Conservation (phyloP, 805 yeast genomes). For the Saturnispora zaruensis region DNA sequence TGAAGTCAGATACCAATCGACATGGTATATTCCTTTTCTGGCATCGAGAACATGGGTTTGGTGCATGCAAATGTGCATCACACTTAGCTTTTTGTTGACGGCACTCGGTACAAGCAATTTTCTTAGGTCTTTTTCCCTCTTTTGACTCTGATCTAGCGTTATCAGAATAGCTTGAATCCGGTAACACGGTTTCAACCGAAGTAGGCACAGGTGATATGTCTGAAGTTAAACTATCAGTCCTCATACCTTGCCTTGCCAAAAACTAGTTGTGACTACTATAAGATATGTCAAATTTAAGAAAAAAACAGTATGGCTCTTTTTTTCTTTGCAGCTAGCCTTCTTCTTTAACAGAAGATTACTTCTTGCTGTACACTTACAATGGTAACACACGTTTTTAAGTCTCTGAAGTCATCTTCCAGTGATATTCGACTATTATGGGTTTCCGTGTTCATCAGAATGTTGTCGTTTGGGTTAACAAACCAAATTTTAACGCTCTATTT, state of each 20-base stretch:
- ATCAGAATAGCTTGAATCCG: background rate
- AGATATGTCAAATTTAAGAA: background rate
- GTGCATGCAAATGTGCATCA: constrained; percentile 71
- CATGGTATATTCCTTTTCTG: constrained; percentile 60
- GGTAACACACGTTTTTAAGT: constrained; percentile 26
- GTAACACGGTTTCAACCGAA: background rate
- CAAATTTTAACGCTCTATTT: constrained; percentile 68
- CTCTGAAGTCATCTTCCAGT: constrained; percentile 26
- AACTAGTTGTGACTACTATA: background rate
- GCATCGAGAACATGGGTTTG: constrained; percentile 80
- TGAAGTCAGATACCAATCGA: constrained; percentile 68
- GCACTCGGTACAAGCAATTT: constrained; percentile 91
- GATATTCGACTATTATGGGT: constrained; percentile 61
- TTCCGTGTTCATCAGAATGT: constrained; percentile 61
- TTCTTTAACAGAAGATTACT: background rate
- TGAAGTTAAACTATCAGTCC: background rate
- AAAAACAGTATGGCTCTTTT: background rate
- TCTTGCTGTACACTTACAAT: background rate
- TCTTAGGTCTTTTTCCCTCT: constrained; percentile 21
- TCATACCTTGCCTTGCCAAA: background rate
- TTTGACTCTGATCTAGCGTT: background rate
- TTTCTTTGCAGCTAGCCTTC: background rate
- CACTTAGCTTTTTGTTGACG: constrained; percentile 91
- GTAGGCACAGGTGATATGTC: background rate
- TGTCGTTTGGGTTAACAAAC: constrained; percentile 72